Evolutionary conservation across 306 rosid species (phyloP).

Genomic region (Quercus bicolor): DNA sequence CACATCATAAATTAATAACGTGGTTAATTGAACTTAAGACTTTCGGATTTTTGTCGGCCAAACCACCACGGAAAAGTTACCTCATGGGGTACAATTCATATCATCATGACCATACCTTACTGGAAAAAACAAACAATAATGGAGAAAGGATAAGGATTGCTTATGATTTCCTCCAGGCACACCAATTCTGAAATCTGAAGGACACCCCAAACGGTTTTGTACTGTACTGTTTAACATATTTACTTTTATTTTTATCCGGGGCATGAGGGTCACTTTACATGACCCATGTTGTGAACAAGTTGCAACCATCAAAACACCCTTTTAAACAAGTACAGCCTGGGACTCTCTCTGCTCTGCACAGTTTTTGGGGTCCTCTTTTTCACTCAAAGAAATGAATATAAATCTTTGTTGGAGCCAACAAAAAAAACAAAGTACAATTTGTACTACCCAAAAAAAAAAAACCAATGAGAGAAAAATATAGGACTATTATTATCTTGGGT

Average conservation of each 20-base stretch:
- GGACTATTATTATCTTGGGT: background rate
- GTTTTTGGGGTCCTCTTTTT: background rate
- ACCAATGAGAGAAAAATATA: too few species aligned
- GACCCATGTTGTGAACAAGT: background rate
- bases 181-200: too few species aligned
- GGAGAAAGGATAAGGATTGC: too few species aligned
- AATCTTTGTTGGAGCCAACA: slow-evolving; percentile 20
- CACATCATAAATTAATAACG: too few species aligned
- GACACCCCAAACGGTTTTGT: too few species aligned
- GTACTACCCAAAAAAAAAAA: background rate
- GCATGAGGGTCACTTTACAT: background rate
- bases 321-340: background rate
- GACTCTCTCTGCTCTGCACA: background rate
- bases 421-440: background rate
- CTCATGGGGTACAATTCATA: too few species aligned
- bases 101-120: too few species aligned
- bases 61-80: too few species aligned
- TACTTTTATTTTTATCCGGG: background rate
- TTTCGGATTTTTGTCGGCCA: too few species aligned
- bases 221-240: background rate
- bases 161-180: too few species aligned
- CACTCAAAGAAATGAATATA: background rate
- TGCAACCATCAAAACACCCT: background rate
- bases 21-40: too few species aligned
- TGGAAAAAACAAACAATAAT: too few species aligned